Base-by-base conservation (phyloP, 164 flowering plant genomes). In the Liquidambar formosana region DNA sequence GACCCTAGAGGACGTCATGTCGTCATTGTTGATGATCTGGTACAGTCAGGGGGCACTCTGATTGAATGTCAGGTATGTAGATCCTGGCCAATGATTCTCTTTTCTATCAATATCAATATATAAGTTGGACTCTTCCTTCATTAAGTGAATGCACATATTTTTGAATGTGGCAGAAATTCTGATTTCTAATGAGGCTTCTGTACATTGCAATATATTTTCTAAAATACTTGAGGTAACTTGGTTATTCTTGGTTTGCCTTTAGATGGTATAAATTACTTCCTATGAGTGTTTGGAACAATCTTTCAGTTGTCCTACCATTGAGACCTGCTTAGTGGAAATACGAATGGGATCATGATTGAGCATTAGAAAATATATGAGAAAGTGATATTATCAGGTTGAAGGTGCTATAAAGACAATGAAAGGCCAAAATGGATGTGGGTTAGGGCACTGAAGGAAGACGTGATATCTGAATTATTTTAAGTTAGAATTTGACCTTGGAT, bases 21-120 rank as follows among this genome's bases (percentile, higher is more conserved):
- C 71, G 96, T 96, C 63, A 96, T 96, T 51, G 98, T 96, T 69
- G 99, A 96, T 84, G 99, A 96, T 82, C 84, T 96, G 71, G 98
- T 96, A 49, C 99, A 96, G 70, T 96, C 99, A 4, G 99, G 99
- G 66, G 95, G 98, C 65, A 96, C 98, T 57, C 82, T 96, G 65
- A 79, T 86, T 65, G 98, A 93, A 81, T 96, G 99, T 75, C 99
- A 96, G 97, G 99, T 93, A 78, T 33, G 57, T 3, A 61, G 68
- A 12, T 23, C 18, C 22, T 59, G 44, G 52, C 60, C 25, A 57
- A 57, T 13, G 21, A 28, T 27, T 28, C 12, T 27, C 16, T 43
- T 19, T 47, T 28, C 61, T 23, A 25, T 22, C n/a, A 16, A 13
- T 14, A 15, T 25, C 14, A 26, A 22, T 16, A 16, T 10, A 11